Conservation (phyloP, 176 grass and related monocot genomes). For the Aechmea fasciata region DNA sequence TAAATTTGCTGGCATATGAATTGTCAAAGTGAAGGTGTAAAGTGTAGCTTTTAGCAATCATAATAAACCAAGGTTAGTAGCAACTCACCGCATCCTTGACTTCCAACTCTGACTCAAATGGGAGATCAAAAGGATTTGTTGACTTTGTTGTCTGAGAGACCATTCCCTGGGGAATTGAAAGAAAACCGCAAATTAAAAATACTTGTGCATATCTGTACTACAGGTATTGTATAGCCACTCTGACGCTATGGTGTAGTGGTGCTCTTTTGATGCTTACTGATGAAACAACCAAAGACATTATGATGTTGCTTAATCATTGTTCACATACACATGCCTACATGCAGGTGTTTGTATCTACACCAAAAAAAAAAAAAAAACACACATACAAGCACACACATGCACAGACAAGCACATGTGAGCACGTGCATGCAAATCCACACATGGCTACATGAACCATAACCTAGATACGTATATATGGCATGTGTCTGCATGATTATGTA, state of each 20-base stretch:
- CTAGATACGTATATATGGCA: no score
- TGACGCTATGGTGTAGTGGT: no score
- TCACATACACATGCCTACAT: no score
- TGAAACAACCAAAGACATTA: no score
- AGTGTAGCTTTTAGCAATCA: not conserved
- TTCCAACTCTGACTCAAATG: conserved; percentile 45
- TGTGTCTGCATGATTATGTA: no score
- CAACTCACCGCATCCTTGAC: conserved; percentile 28
- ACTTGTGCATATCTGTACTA: not conserved
- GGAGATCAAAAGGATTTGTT: conserved; percentile 78
- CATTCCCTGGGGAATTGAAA: conserved; percentile 37
- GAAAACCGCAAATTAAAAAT: conserved; percentile 5
- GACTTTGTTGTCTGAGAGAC: conserved; percentile 45
- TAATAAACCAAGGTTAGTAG: not conserved
- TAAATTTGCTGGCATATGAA: no score
- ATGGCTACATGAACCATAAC: no score
- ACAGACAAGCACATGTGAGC: not conserved
- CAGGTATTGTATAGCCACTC: not conserved
- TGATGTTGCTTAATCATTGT: no score
- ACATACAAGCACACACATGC: no score
- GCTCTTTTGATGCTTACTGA: no score
- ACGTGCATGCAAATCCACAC: not conserved
- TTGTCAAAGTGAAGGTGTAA: conserved; percentile 2
- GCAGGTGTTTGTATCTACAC: no score
- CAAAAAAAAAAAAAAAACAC: no score